These are phyloP conservation scores for Dactylellina drechsleri DNA, from an alignment of 2,329 filamentous ascomycete genomes.

Conservation along the genomic window DNA sequence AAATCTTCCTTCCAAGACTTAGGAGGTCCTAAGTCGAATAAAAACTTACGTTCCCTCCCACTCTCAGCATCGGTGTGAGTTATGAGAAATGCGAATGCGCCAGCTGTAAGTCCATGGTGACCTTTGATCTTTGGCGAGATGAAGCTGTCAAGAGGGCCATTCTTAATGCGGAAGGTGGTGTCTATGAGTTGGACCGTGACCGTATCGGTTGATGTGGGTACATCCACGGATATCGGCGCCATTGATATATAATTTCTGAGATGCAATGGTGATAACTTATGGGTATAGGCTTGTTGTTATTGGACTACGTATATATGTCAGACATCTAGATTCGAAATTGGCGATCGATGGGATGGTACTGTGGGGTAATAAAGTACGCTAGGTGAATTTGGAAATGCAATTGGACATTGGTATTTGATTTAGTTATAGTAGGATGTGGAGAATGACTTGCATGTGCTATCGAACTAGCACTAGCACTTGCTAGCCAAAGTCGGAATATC, in stretches of 20 bases:
- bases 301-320: too few relatives aligned
- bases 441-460: slow-evolving; percentile 9
- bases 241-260: too few relatives aligned
- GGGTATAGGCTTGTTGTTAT: too few relatives aligned
- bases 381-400: too few relatives aligned
- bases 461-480: slow-evolving; percentile 1
- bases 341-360: background rate
- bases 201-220: slow-evolving; percentile 23
- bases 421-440: background rate
- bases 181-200: slow-evolving; percentile 39
- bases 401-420: too few relatives aligned
- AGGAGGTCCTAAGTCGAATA: slow-evolving; percentile 44
- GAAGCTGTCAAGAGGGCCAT: slow-evolving; percentile 32
- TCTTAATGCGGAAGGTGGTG: slow-evolving; percentile 31
- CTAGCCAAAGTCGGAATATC: background rate
- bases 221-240: slow-evolving; percentile 6
- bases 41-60: slow-evolving; percentile 2
- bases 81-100: slow-evolving; percentile 37
- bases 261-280: too few relatives aligned
- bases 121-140: slow-evolving; percentile 29
- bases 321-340: background rate
- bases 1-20: slow-evolving; percentile 40
- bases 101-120: slow-evolving; percentile 17
- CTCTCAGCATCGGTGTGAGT: slow-evolving; percentile 17
- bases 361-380: background rate